Conservation (phyloP, 2,329 filamentous ascomycete species). For the Pseudocercospora fijiensis region DNA sequence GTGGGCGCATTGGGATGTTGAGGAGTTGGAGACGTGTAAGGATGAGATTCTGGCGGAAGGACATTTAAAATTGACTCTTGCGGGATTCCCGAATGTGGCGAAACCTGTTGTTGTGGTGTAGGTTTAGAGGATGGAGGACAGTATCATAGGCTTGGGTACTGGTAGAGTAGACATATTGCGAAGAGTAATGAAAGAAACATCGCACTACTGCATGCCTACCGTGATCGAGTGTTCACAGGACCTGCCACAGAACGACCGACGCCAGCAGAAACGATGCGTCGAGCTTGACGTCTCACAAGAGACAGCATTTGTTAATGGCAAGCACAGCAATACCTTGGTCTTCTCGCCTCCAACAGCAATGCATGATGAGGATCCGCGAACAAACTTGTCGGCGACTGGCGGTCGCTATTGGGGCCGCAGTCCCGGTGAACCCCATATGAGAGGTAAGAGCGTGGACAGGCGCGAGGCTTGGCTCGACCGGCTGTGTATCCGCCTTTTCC, state of each 20-base stretch:
- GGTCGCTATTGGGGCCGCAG: neutral
- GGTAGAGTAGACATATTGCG: neutral
- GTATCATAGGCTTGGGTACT: too few relatives aligned
- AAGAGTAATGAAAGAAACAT: neutral
- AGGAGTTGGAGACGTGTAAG: constrained; percentile 16
- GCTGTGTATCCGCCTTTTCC: neutral
- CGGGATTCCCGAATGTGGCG: neutral
- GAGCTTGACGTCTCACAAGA: neutral
- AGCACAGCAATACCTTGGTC: neutral
- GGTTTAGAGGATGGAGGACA: neutral
- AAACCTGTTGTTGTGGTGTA: neutral
- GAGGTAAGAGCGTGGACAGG: neutral
- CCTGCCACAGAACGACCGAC: neutral
- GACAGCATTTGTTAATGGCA: neutral
- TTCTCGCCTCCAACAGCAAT: neutral
- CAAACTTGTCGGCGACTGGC: neutral
- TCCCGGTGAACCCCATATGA: neutral
- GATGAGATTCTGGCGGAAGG: neutral
- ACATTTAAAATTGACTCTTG: neutral
- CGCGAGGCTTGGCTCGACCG: neutral
- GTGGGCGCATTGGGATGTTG: constrained; percentile 21
- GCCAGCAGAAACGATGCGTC: neutral
- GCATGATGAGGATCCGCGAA: neutral
- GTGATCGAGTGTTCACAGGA: neutral
- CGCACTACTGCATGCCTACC: neutral